These are phyloP conservation scores for Globisporangium yorkense DNA, from an alignment of 352 stramenopile species.

Conservation along the genomic window DNA sequence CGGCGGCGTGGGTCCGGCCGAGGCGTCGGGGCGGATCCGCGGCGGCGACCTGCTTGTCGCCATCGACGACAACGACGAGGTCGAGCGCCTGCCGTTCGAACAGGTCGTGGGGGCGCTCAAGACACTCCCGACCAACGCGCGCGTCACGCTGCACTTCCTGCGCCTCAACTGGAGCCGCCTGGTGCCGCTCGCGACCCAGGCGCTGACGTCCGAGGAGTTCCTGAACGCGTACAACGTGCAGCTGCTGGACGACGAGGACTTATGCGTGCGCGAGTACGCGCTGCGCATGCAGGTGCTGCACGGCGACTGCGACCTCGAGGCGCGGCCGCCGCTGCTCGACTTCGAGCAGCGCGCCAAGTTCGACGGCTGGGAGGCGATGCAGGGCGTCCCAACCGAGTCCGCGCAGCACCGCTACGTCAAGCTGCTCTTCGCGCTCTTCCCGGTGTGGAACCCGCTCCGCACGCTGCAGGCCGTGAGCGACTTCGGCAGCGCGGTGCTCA, in stretches of 20 bases:
- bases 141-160: constrained; percentile 50
- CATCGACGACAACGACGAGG: constrained; percentile 45
- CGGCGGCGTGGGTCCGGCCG: constrained; percentile 51
- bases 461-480: constrained; percentile 43
- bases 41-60: constrained; percentile 67
- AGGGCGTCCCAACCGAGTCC: constrained; percentile 29
- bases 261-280: constrained; percentile 72
- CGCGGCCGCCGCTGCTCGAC: constrained; percentile 54
- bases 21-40: constrained; percentile 45
- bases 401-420: constrained; percentile 80
- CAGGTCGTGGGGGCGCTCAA: constrained; percentile 65
- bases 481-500: constrained; percentile 21
- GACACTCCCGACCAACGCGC: constrained; percentile 30
- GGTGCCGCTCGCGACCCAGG: constrained; percentile 44
- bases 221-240: constrained; percentile 39
- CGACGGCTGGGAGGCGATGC: constrained; percentile 62
- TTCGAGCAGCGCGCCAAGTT: constrained; percentile 73
- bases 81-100: constrained; percentile 67
- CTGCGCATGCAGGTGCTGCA: constrained; percentile 71
- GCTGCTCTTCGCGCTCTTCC: constrained; percentile 66
- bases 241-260: constrained; percentile 47
- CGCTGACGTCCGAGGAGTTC: constrained; percentile 41
- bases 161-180: constrained; percentile 51
- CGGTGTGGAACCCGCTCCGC: constrained; percentile 55
- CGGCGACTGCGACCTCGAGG: constrained; percentile 56